Evolutionary conservation across 495 filamentous ascomycete genomes (phyloP).

Genomic region (Talaromyces thailandensis): DNA sequence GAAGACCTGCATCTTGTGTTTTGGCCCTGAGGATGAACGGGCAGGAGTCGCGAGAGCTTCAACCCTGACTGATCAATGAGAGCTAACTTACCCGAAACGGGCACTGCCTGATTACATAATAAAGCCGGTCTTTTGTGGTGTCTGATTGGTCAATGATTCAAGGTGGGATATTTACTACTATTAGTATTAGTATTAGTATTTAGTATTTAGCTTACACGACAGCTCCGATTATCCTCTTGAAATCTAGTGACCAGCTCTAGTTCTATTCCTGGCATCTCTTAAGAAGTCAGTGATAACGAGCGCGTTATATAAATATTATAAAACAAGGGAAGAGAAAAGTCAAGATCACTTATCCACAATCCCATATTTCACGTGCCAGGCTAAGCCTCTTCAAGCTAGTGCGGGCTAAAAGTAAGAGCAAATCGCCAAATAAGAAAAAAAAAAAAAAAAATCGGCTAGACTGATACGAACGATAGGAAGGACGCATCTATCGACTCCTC

Average conservation of each 20-base stretch:
- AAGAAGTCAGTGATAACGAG: not conserved
- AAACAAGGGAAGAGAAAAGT: not conserved
- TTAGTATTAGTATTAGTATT: no score
- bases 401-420: not conserved
- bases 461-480: not conserved
- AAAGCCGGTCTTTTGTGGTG: not conserved
- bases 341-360: not conserved
- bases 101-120: not conserved
- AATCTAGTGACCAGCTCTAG: not conserved
- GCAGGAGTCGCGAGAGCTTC: not conserved
- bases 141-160: not conserved
- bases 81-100: not conserved
- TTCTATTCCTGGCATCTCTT: not conserved
- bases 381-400: not conserved
- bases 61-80: not conserved
- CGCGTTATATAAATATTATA: no score
- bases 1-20: not conserved
- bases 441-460: constrained; percentile 2
- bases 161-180: not conserved
- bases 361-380: not conserved
- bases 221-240: not conserved
- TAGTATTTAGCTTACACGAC: not conserved
- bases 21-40: not conserved
- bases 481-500: not conserved
- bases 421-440: not conserved